Conservation (phyloP, 2,329 filamentous ascomycete species). For the Catunica adiposa region DNA sequence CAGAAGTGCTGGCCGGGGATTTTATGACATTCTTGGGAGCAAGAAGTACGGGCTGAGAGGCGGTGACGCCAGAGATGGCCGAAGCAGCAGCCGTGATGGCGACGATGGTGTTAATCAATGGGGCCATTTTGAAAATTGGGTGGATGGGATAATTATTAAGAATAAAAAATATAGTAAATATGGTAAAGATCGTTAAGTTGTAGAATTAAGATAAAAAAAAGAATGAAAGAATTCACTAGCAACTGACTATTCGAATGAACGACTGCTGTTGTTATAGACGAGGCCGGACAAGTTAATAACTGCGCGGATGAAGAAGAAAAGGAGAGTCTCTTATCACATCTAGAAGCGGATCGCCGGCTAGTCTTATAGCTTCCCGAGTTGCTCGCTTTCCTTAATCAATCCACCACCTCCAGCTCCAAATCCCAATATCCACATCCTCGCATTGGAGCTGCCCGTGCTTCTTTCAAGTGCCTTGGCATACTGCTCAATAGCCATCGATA, state of each 20-base stretch:
- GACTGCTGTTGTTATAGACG: background rate
- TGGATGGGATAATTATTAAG: background rate
- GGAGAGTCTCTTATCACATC: background rate
- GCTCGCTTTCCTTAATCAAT: too few relatives aligned
- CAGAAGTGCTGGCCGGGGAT: constrained; percentile 8
- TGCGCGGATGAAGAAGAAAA: background rate
- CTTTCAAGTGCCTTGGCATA: background rate
- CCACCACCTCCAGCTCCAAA: background rate
- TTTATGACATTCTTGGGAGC: constrained; percentile 12
- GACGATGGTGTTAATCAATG: constrained; percentile 8
- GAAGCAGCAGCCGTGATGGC: constrained; percentile 3
- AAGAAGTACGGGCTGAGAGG: constrained; percentile 3
- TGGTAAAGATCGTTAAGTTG: background rate
- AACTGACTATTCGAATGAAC: background rate
- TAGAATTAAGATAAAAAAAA: background rate
- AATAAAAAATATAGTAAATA: background rate
- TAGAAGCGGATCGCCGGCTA: background rate
- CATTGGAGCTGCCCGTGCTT: background rate
- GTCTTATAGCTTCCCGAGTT: background rate
- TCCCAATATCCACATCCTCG: background rate
- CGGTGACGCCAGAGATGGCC: constrained; percentile 1
- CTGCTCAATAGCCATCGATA: too few relatives aligned
- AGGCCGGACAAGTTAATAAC: background rate
- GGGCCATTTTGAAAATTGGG: background rate
- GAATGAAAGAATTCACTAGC: background rate